These are phyloP conservation scores for Xanthoparmelia taractica DNA, from an alignment of 495 filamentous ascomycete genomes.

Conservation along the genomic window DNA sequence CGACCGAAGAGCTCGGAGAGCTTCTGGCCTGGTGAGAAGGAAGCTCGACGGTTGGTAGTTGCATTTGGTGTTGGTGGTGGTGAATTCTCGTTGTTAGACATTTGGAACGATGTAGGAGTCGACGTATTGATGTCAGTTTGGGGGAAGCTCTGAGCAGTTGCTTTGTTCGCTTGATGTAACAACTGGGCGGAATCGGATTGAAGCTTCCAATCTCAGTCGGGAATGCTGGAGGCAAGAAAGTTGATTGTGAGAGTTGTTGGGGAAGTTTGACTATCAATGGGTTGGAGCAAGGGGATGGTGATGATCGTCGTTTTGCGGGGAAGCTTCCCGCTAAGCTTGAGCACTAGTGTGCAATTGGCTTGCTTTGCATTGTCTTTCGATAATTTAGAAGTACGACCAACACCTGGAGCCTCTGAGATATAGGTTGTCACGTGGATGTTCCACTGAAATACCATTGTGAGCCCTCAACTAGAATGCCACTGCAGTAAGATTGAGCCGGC, in stretches of 20 bases:
- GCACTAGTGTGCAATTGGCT: neutral
- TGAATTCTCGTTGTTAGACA: constrained; percentile 43
- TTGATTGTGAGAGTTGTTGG: neutral
- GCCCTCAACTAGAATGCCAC: neutral
- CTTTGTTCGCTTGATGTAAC: constrained; percentile 2
- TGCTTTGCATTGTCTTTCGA: too few relatives aligned
- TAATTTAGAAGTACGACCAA: too few relatives aligned
- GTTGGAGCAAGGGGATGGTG: neutral
- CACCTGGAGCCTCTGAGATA: too few relatives aligned
- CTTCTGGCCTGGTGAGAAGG: constrained; percentile 40
- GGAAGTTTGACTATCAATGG: neutral
- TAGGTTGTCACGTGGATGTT: too few relatives aligned
- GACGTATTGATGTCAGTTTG: neutral
- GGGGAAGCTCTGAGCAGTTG: neutral
- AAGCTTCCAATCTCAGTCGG: neutral
- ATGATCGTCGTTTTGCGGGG: neutral
- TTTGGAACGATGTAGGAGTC: constrained; percentile 22
- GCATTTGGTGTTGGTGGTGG: constrained; percentile 42
- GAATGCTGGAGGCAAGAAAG: neutral
- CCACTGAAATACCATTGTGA: too few relatives aligned
- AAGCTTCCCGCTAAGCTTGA: neutral
- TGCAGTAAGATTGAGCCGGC: too few relatives aligned
- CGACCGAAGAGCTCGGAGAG: constrained; percentile 43
- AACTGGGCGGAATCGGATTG: neutral
- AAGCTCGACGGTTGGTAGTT: constrained; percentile 40